Evolutionary conservation across 305 asterid species (phyloP).

Genomic region (Plantago rigida): DNA sequence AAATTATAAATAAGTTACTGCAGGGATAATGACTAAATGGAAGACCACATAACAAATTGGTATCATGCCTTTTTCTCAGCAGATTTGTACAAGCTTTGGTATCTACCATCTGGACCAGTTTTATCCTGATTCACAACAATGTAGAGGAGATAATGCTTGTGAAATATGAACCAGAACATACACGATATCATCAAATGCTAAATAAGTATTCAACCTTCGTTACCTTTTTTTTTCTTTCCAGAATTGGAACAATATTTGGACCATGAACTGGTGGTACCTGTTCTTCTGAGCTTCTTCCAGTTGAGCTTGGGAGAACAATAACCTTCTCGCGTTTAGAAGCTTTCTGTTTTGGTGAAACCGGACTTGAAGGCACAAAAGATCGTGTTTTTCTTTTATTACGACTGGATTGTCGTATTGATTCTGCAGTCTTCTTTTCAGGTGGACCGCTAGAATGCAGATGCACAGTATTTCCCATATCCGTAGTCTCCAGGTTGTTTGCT

Average conservation of each 20-base stretch:
- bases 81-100: constrained; percentile 35
- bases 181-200: background rate
- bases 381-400: background rate
- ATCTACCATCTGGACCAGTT: constrained; percentile 14
- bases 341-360: background rate
- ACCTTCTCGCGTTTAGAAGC: background rate
- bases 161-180: background rate
- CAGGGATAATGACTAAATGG: background rate
- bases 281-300: constrained; percentile 10
- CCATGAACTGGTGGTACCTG: constrained; percentile 10
- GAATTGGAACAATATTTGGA: constrained; percentile 4
- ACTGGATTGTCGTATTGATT: background rate
- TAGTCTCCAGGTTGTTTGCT: too few species aligned
- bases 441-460: too few species aligned
- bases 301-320: background rate
- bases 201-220: constrained; percentile 35
- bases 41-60: background rate
- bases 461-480: too few species aligned
- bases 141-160: background rate
- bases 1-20: background rate
- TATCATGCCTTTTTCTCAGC: constrained; percentile 40
- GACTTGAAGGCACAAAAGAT: background rate
- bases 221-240: constrained; percentile 12
- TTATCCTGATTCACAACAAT: constrained; percentile 25
- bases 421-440: background rate